A percentile compares a stretch with the other conserved stretches of the same genome.
These are phyloP conservation scores for Myotisia sp. DNA, from an alignment of 2,329 filamentous ascomycete species.

Conservation along the genomic window DNA sequence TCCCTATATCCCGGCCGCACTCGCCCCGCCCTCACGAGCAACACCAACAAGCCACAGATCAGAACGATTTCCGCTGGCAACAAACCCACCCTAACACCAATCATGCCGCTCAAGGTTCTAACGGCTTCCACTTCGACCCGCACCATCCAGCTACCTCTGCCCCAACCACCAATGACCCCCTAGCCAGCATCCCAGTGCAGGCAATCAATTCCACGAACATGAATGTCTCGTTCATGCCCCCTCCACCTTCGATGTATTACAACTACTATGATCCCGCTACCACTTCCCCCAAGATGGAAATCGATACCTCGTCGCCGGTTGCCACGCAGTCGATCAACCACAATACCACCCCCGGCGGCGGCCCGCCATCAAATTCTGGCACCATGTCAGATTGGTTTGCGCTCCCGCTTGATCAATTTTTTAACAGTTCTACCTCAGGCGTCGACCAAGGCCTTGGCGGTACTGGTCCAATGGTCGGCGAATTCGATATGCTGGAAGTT, in stretches of 20 bases:
- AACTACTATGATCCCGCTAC: constrained; percentile 30
- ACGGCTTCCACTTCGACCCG: constrained; percentile 12
- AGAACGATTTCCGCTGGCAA: constrained; percentile 9
- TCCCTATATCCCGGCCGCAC: constrained; percentile 17
- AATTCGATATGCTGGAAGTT: constrained; percentile 36
- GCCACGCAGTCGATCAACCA: constrained; percentile 17
- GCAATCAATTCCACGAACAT: constrained; percentile 33
- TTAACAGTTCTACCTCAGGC: constrained; percentile 33
- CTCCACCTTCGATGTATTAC: constrained; percentile 32
- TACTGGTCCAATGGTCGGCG: constrained; percentile 47
- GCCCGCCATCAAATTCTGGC: constrained; percentile 10
- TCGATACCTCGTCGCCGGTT: constrained; percentile 17
- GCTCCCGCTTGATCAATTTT: constrained; percentile 46
- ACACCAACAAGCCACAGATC: constrained; percentile 10
- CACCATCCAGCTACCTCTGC: constrained; percentile 15
- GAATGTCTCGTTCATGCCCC: constrained; percentile 35
- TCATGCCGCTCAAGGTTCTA: constrained; percentile 2
- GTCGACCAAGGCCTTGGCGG: constrained; percentile 43
- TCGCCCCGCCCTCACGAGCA: constrained; percentile 3
- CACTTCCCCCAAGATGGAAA: constrained; percentile 18
- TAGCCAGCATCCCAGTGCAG: constrained; percentile 31
- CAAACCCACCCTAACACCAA: constrained; percentile 2
- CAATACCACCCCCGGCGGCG: constrained; percentile 11
- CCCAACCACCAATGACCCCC: constrained; percentile 26
- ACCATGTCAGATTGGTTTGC: constrained; percentile 44